Evolutionary conservation across 352 stramenopile genomes (phyloP), one percentile per base, ranked within the genome.

Genomic region (Thalassiosira hispida): DNA sequence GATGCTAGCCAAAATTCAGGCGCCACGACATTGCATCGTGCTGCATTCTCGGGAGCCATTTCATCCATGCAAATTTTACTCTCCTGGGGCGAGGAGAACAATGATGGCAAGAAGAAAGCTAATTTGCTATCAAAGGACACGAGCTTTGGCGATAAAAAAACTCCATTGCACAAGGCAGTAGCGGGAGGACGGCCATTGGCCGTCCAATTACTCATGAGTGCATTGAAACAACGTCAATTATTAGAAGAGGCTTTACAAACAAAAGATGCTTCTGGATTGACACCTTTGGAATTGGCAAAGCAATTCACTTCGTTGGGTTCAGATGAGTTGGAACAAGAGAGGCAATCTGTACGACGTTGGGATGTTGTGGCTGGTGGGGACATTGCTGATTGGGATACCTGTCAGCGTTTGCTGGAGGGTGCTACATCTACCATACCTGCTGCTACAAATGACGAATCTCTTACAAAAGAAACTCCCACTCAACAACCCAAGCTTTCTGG

Each of bases 111-210:
- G n/a, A 35, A 60, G 55, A 16, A 20, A 53, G 70, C 68, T 42
- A 46, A 88, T 76, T 40, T 91, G 23, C 42, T 84, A 5, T 60
- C 73, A 4, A 69, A 40, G 51, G 82, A 90, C 72, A 42, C 25
- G 20, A 90, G 78, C 44, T 93, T 91, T 86, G 81, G 81, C 7
- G 88, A 93, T 77, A 29, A 74, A 65, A 70, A 65, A 12, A 92
- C 86, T 27, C 82, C 88, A 44, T 59, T 93, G 20, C 88, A 93
- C 62, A 93, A 93, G 53, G 88, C 88, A 38, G 81, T 79, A 12
- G 76, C 82, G 0, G 88, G 88, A 52, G 88, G 88, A 12, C 67
- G 88, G 31, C 84, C 82, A 53, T 31, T 92, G 25, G 88, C 88
- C 3, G 73, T 93, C 0, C 67, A 90, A 44, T 38, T 92, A 8